Evolutionary conservation across 495 filamentous ascomycete species (phyloP).

Genomic region (Lophium mytilinum): DNA sequence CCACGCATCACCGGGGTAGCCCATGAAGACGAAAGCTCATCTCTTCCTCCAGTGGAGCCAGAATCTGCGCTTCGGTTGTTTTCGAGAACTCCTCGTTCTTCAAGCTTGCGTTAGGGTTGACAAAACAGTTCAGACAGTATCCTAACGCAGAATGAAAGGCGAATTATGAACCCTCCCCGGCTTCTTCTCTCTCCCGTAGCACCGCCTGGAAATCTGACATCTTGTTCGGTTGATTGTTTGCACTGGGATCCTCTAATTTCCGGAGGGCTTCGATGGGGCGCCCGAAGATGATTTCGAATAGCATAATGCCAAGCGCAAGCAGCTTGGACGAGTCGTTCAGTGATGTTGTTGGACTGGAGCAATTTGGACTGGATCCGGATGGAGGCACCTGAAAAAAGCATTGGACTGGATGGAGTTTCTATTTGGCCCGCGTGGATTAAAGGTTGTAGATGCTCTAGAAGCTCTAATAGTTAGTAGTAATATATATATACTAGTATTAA

Average conservation of each 20-base stretch:
- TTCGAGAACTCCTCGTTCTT: not conserved
- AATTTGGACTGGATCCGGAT: too few relatives aligned
- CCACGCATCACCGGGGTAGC: too few relatives aligned
- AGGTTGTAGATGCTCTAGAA: too few relatives aligned
- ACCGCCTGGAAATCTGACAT: not conserved
- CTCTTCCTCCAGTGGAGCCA: not conserved
- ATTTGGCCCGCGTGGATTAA: too few relatives aligned
- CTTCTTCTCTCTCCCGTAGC: not conserved
- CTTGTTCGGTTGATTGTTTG: not conserved
- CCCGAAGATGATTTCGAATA: not conserved
- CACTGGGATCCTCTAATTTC: not conserved
- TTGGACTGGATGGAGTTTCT: too few relatives aligned
- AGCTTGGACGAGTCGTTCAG: not conserved
- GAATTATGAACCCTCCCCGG: not conserved
- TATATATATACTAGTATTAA: too few relatives aligned
- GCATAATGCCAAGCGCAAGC: not conserved
- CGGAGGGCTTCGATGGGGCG: not conserved
- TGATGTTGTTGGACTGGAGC: too few relatives aligned
- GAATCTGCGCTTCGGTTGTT: not conserved
- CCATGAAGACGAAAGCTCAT: not conserved
- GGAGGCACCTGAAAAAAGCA: too few relatives aligned
- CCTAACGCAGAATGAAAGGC: not conserved
- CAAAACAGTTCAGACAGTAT: not conserved
- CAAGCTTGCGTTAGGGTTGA: not conserved
- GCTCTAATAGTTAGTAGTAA: too few relatives aligned